A percentile compares a stretch with the other conserved stretches of the same genome.
phyloP scores from a whole-genome alignment of 2,329 filamentous ascomycete genomes.

The Penicillium freii region DNA sequence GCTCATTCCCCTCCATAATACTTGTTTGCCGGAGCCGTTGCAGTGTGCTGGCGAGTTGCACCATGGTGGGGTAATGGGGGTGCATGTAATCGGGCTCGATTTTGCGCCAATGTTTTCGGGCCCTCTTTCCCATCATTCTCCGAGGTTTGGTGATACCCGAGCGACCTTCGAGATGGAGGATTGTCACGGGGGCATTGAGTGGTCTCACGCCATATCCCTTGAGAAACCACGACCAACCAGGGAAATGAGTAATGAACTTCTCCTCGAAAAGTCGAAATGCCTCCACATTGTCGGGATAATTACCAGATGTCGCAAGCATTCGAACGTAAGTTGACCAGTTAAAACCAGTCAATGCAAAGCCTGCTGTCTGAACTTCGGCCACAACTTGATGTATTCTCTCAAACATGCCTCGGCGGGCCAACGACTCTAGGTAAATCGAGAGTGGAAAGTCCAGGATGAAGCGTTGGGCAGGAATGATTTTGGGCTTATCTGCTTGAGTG shows the following conservation, averaged over 20 bases:
- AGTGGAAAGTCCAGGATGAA: constrained; percentile 52
- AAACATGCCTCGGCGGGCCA: constrained; percentile 55
- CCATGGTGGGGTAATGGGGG: constrained; percentile 46
- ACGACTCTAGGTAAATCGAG: constrained; percentile 52
- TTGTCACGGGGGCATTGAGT: constrained; percentile 25
- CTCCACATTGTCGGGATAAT: constrained; percentile 51
- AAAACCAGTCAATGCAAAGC: constrained; percentile 70
- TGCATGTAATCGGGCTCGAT: constrained; percentile 42
- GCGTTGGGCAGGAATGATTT: constrained; percentile 43
- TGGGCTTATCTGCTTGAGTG: not conserved
- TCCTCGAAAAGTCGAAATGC: constrained; percentile 75
- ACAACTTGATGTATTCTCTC: constrained; percentile 53
- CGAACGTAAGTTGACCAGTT: constrained; percentile 81
- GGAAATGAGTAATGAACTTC: constrained; percentile 74
- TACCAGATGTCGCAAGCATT: constrained; percentile 60
- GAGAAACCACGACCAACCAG: constrained; percentile 61
- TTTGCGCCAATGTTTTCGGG: constrained; percentile 35
- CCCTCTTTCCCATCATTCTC: constrained; percentile 33
- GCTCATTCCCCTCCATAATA: constrained; percentile 32
- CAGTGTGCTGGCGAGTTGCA: constrained; percentile 44
- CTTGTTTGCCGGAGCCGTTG: constrained; percentile 38
- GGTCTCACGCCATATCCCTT: constrained; percentile 36
- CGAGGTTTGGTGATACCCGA: constrained; percentile 17
- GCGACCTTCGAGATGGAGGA: constrained; percentile 35
- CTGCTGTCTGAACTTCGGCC: constrained; percentile 57